Evolutionary conservation across 2,329 filamentous ascomycete genomes (phyloP).

Genomic region (Tympanopsis confertula): DNA sequence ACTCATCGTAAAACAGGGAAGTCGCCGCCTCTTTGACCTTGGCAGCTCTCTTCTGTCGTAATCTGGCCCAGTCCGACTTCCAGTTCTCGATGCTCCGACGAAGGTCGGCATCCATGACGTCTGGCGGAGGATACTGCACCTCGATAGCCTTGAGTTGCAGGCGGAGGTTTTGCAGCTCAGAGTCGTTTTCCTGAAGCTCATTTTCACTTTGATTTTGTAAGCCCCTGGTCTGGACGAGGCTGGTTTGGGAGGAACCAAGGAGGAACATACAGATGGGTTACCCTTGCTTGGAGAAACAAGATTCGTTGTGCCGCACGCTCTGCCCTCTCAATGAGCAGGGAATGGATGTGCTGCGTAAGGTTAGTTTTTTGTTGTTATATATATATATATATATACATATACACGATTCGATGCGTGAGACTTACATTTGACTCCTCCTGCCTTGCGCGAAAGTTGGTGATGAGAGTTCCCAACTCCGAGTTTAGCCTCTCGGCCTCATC

Average conservation of each 20-base stretch:
- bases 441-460: constrained; percentile 37
- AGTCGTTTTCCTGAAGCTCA: constrained; percentile 42
- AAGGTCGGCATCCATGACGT: constrained; percentile 32
- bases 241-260: background rate
- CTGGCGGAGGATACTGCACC: constrained; percentile 29
- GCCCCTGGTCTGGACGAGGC: background rate
- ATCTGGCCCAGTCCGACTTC: constrained; percentile 45
- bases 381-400: background rate
- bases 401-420: constrained; percentile 35
- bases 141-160: constrained; percentile 53
- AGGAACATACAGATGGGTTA: constrained; percentile 39
- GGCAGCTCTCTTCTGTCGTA: constrained; percentile 32
- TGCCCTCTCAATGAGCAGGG: constrained; percentile 43
- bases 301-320: constrained; percentile 46
- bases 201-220: constrained; percentile 28
- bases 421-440: constrained; percentile 48
- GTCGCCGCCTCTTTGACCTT: no score
- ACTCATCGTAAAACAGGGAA: no score
- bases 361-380: background rate
- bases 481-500: constrained; percentile 32
- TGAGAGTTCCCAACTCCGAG: constrained; percentile 33
- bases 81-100: constrained; percentile 46
- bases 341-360: constrained; percentile 43
- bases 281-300: constrained; percentile 44
- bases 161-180: constrained; percentile 48